Evolutionary conservation across 768 basidiomycete genomes (phyloP), one percentile per base, ranked within the genome.

Genomic region (Gloeostereum incarnatum): DNA sequence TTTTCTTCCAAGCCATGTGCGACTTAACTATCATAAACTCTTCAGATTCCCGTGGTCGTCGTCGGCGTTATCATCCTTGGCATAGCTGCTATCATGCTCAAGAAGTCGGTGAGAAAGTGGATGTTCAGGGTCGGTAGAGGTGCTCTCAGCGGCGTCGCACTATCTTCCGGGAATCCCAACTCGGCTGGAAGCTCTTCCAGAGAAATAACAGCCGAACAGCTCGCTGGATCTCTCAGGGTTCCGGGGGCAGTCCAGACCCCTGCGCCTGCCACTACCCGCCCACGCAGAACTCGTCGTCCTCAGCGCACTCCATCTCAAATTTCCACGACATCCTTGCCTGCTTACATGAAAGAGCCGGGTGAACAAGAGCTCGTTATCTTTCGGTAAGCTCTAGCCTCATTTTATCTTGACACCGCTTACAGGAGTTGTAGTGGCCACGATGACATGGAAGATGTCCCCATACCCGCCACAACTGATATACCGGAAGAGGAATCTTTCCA

Each of bases 311-410:
- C 87, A 3, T 87, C 83, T 31, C 84, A 87, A 54, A 77, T 88
- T 36, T 86, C 83, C 4, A 85, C 83, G 6, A 74, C 70, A 20
- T 86, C 81, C 4, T 54, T 90, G 21, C 87, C 87, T 4, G 73
- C 68, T 20, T 90, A 90, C 48, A 83, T 74, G 62, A 87, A 87
- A 57, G 86, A 90, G 43, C 84, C 87, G 0, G 86, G 85, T 11
- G 87, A 87, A 34, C 66, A 79, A 26, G 87, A 90, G 53, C 65
- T 90, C 20, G 87, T 90, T 4, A 75, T 90, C 36, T 61, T 65
- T 39, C 62, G 70, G 65, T 71, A 37, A 42, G 58, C 50, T n/a
- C 5, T 18, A 26, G 1, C 19, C 24, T 35, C 19, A 26, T 22
- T 22, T 21, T 41, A 13, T 6, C 11, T 14, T 35, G 7, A 35